Evolutionary conservation across 2,329 filamentous ascomycete genomes (phyloP).

Genomic region (Emergomyces pasteurianus): DNA sequence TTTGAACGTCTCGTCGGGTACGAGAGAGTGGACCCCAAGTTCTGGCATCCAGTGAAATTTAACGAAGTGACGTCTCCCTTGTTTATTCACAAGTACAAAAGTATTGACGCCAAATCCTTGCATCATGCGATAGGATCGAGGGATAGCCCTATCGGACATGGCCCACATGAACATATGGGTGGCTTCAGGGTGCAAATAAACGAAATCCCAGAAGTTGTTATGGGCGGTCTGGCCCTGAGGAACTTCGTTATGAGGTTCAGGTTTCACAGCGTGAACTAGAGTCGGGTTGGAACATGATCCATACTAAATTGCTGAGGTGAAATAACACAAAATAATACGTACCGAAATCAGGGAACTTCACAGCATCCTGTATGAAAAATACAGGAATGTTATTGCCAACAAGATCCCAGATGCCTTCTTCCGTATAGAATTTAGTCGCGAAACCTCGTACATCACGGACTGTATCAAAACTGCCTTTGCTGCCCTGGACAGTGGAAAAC

Average conservation of each 20-base stretch:
- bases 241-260: slow-evolving; percentile 57
- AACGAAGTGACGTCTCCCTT: slow-evolving; percentile 59
- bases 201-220: slow-evolving; percentile 70
- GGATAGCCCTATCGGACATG: slow-evolving; percentile 63
- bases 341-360: slow-evolving; percentile 59
- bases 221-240: slow-evolving; percentile 60
- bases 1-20: slow-evolving; percentile 70
- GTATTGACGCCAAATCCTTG: slow-evolving; percentile 79
- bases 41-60: slow-evolving; percentile 69
- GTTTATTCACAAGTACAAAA: slow-evolving; percentile 54
- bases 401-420: slow-evolving; percentile 66
- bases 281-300: slow-evolving; percentile 4
- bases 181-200: slow-evolving; percentile 54
- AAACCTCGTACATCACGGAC: slow-evolving; percentile 77
- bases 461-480: slow-evolving; percentile 64
- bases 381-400: slow-evolving; percentile 65
- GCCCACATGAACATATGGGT: slow-evolving; percentile 73
- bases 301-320: neutral
- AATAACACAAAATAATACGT: slow-evolving; percentile 6
- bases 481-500: slow-evolving; percentile 68
- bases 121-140: slow-evolving; percentile 71
- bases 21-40: slow-evolving; percentile 62
- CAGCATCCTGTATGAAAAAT: slow-evolving; percentile 64
- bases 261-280: slow-evolving; percentile 46
- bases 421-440: slow-evolving; percentile 64